Evolutionary conservation across 805 yeast species (phyloP), one percentile per base, ranked within the genome.

Genomic region (Metschnikowia colocasiae): DNA sequence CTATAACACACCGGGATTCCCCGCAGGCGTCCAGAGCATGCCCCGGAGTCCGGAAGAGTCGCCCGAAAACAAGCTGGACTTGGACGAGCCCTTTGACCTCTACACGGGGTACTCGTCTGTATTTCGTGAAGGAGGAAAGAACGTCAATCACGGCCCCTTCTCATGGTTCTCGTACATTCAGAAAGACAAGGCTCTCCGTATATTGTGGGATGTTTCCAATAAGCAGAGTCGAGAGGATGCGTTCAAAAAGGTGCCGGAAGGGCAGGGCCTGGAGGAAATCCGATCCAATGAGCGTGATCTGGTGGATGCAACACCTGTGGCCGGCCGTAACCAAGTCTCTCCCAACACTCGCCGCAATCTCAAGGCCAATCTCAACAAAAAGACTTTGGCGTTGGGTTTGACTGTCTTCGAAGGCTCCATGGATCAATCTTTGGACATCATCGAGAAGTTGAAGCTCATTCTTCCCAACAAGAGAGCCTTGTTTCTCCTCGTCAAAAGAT

Each of bases 81-180:
- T 59, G 2, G 59, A 67, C 18, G 80, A 74, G 10, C 47, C 48
- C 1, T 62, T 80, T 6, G 68, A 75, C 44, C 64, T 79, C 29
- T 74, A 68, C 49, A 62, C 61, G 0, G 77, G 76, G 1, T 68
- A 68, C 52, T 52, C 70, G 3, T 75, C 84, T 0, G 65, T 78
- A 46, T 61, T 71, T 43, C 35, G 43, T 2, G 50, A 69, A 15
- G 67, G 67, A 23, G 45, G 57, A 12, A 60, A 79, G 36, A 60
- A 74, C 27, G 68, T 69, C 49, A 72, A 73, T 53, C 74, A 71
- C 59, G 85, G 84, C 1, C 80, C 84, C 0, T 67, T 79, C 30
- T 60, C 82, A 1, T 75, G 81, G 74, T 53, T 74, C 3, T 61
- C 83, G 0, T 47, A 76, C 22, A 60, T 80, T 45, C 69, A 71